phyloP scores from a whole-genome alignment of 2,329 filamentous ascomycete species.

The Microsporum canis region DNA sequence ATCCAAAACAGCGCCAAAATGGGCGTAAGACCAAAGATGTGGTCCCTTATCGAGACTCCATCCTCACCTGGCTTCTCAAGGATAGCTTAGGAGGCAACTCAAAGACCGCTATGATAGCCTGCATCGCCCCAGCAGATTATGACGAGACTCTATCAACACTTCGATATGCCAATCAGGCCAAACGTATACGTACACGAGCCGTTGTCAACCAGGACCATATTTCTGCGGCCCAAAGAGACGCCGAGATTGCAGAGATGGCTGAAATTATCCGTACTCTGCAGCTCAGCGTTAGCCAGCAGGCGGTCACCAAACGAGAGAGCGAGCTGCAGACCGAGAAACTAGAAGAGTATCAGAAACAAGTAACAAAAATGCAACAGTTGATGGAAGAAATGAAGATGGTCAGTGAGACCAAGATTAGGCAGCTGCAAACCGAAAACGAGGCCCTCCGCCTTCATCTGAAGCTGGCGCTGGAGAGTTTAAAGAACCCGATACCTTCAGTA shows the following conservation, averaged over 20 bases:
- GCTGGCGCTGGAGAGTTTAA: slow-evolving; percentile 71
- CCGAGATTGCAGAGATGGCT: slow-evolving; percentile 86
- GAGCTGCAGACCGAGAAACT: slow-evolving; percentile 69
- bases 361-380: slow-evolving; percentile 78
- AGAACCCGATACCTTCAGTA: slow-evolving; percentile 69
- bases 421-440: slow-evolving; percentile 80
- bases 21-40: slow-evolving; percentile 56
- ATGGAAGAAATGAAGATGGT: slow-evolving; percentile 93
- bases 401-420: slow-evolving; percentile 85
- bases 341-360: slow-evolving; percentile 89
- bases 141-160: slow-evolving; percentile 94
- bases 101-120: slow-evolving; percentile 98
- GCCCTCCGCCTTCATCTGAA: slow-evolving; percentile 77
- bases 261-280: slow-evolving; percentile 85
- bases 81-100: slow-evolving; percentile 93
- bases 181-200: slow-evolving; percentile 87
- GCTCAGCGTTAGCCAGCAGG: slow-evolving; percentile 53
- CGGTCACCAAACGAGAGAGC: slow-evolving; percentile 61
- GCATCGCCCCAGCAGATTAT: slow-evolving; percentile 89
- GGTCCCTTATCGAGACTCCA: slow-evolving; percentile 87
- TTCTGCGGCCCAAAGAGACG: slow-evolving; percentile 83
- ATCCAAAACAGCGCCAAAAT: slow-evolving; percentile 47
- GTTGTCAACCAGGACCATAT: slow-evolving; percentile 93
- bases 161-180: slow-evolving; percentile 94
- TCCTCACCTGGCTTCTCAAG: slow-evolving; percentile 76